These are phyloP conservation scores for Ophiostoma perfectum DNA, from an alignment of 2,329 filamentous ascomycete genomes.

Conservation along the genomic window DNA sequence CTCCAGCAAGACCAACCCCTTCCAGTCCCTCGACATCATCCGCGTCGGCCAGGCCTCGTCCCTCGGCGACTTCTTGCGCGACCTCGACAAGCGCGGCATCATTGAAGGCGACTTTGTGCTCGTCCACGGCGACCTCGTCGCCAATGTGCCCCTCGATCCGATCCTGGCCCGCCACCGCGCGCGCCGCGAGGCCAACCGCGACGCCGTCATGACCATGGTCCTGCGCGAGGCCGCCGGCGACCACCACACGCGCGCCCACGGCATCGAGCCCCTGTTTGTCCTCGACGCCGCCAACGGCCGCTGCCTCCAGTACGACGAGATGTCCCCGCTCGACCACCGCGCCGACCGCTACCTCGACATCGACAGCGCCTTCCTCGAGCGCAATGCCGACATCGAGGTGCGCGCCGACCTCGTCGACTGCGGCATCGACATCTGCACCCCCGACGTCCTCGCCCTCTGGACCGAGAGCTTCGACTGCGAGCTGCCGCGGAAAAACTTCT, in stretches of 20 bases:
- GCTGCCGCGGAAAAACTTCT: slow-evolving; percentile 65
- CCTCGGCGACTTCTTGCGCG: slow-evolving; percentile 88
- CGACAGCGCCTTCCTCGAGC: slow-evolving; percentile 70
- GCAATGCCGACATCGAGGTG: slow-evolving; percentile 64
- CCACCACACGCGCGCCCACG: slow-evolving; percentile 72
- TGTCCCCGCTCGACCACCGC: slow-evolving; percentile 55
- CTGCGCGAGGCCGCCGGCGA: slow-evolving; percentile 65
- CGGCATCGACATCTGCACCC: slow-evolving; percentile 94
- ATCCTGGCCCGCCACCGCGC: slow-evolving; percentile 74
- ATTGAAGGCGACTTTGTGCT: slow-evolving; percentile 88
- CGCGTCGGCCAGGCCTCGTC: slow-evolving; percentile 77
- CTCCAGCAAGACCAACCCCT: slow-evolving; percentile 54
- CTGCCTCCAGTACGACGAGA: slow-evolving; percentile 92
- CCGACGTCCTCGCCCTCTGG: slow-evolving; percentile 90
- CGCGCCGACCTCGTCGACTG: slow-evolving; percentile 87
- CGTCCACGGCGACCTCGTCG: slow-evolving; percentile 87
- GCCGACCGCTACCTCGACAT: slow-evolving; percentile 62
- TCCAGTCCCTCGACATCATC: slow-evolving; percentile 75
- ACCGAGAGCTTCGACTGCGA: slow-evolving; percentile 92
- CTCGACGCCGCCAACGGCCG: slow-evolving; percentile 72
- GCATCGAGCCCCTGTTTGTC: slow-evolving; percentile 75
- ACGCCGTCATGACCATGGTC: slow-evolving; percentile 97
- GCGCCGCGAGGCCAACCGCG: slow-evolving; percentile 76
- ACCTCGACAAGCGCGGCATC: slow-evolving; percentile 78
- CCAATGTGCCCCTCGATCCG: slow-evolving; percentile 78